Evolutionary conservation across 352 stramenopile genomes (phyloP).

Genomic region (Phytophthora gonapodyides): DNA sequence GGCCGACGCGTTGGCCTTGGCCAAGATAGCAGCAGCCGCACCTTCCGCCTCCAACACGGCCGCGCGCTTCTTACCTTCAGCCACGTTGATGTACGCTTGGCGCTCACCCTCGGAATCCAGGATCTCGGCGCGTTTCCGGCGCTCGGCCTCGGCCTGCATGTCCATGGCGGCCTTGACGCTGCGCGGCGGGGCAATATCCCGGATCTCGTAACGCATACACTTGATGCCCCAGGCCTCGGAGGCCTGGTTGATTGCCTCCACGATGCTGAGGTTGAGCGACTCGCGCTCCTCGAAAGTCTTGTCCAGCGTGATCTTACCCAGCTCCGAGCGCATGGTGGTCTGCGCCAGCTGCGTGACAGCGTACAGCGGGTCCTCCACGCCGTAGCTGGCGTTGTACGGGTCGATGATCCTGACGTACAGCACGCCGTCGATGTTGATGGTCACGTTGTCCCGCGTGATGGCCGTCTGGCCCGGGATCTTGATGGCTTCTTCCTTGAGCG

Average conservation of each 20-base stretch:
- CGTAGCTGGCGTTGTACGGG: slow-evolving; percentile 90
- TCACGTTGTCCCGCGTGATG: slow-evolving; percentile 93
- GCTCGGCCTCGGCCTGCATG: slow-evolving; percentile 93
- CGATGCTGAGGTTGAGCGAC: slow-evolving; percentile 91
- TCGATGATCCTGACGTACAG: slow-evolving; percentile 93
- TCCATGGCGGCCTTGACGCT: slow-evolving; percentile 91
- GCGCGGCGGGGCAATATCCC: slow-evolving; percentile 86
- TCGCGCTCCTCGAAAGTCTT: slow-evolving; percentile 95
- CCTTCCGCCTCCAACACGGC: slow-evolving; percentile 86
- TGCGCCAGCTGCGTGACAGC: slow-evolving; percentile 91
- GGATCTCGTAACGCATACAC: slow-evolving; percentile 92
- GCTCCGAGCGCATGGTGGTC: slow-evolving; percentile 90
- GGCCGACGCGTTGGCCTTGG: slow-evolving; percentile 81
- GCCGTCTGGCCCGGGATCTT: slow-evolving; percentile 90
- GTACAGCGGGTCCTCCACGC: slow-evolving; percentile 89
- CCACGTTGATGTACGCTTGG: slow-evolving; percentile 91
- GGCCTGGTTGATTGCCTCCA: slow-evolving; percentile 91
- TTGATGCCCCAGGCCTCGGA: slow-evolving; percentile 91
- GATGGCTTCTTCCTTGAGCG: slow-evolving; percentile 92
- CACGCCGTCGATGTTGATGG: slow-evolving; percentile 92
- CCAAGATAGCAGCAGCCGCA: slow-evolving; percentile 84
- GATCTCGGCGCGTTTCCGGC: slow-evolving; percentile 92
- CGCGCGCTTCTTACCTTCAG: slow-evolving; percentile 89
- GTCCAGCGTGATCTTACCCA: slow-evolving; percentile 93
- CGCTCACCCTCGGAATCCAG: slow-evolving; percentile 91